Evolutionary conservation across 805 yeast genomes (phyloP).

Genomic region (Yamadazyma insecticola): DNA sequence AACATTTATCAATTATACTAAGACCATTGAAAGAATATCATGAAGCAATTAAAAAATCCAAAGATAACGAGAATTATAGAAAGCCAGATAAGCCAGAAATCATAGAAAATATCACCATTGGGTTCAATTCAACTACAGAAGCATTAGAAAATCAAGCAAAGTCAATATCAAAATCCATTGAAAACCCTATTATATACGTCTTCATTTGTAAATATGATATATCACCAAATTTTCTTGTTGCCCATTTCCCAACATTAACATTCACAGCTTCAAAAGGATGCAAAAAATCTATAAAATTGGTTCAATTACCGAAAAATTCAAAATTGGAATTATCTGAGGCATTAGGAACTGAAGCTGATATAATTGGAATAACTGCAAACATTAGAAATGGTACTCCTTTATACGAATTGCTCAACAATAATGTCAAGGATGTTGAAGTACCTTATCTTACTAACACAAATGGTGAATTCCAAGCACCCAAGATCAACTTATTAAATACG

Average conservation of each 20-base stretch:
- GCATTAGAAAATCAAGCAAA: slow-evolving; percentile 42
- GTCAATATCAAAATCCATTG: slow-evolving; percentile 2
- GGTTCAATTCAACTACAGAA: slow-evolving; percentile 54
- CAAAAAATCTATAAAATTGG: slow-evolving; percentile 42
- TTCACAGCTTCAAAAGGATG: slow-evolving; percentile 36
- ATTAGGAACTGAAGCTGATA: slow-evolving; percentile 22
- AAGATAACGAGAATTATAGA: slow-evolving; percentile 2
- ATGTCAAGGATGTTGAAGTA: slow-evolving; percentile 33
- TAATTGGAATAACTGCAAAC: slow-evolving; percentile 30
- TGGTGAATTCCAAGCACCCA: slow-evolving; percentile 24
- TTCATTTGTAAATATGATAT: slow-evolving; percentile 62
- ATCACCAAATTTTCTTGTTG: slow-evolving; percentile 44
- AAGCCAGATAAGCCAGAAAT: slow-evolving; percentile 21
- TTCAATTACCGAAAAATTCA: slow-evolving; percentile 54
- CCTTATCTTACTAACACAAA: slow-evolving; percentile 40
- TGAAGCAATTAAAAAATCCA: slow-evolving; percentile 7
- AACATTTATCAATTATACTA: slow-evolving; percentile 29
- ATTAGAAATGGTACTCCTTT: slow-evolving; percentile 24
- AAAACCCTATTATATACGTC: slow-evolving; percentile 29
- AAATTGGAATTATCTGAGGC: slow-evolving; percentile 24
- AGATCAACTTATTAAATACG: slow-evolving; percentile 41
- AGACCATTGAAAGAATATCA: slow-evolving; percentile 26
- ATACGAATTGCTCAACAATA: slow-evolving; percentile 22
- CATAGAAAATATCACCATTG: slow-evolving; percentile 27
- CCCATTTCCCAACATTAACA: slow-evolving; percentile 56